phyloP scores from a whole-genome alignment of 108 stramenopile genomes.

The Skeletonema marinoi region DNA sequence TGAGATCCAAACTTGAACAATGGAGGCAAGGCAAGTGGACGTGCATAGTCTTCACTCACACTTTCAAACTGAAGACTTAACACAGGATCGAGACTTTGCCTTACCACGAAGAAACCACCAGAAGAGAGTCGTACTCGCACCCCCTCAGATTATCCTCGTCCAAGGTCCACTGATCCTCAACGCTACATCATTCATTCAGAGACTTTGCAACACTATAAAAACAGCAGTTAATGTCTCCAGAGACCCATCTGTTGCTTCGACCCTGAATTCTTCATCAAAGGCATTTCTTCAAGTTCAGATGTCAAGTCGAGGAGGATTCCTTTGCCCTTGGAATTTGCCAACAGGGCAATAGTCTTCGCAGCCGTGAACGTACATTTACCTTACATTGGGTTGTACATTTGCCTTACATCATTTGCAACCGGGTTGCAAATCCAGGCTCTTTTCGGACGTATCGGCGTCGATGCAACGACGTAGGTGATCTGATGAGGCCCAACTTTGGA shows the following conservation, averaged over 20 bases:
- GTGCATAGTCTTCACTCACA: conserved; percentile 44
- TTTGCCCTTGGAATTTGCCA: conserved; percentile 41
- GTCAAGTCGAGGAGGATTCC: conserved; percentile 66
- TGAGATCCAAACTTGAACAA: conserved; percentile 43
- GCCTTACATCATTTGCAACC: no score
- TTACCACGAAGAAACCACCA: conserved; percentile 83
- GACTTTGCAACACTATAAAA: conserved; percentile 50
- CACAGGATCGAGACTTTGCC: conserved; percentile 84
- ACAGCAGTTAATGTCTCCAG: conserved; percentile 55
- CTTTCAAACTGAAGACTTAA: conserved; percentile 84
- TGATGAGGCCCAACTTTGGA: no score
- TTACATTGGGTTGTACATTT: no score
- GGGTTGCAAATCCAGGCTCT: no score
- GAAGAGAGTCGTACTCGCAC: conserved; percentile 61
- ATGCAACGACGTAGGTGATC: no score
- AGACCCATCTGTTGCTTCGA: conserved; percentile 60
- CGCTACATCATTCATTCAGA: conserved; percentile 22
- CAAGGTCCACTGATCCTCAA: conserved; percentile 51
- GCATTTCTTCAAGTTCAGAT: conserved; percentile 64
- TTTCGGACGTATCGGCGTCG: no score
- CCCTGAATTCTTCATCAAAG: conserved; percentile 68
- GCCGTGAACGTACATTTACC: conserved; percentile 91
- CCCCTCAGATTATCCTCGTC: conserved; percentile 81
- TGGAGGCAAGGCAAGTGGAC: conserved; percentile 46
- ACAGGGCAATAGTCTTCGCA: conserved; percentile 66